Percentiles rank a stretch among this genome's conserved stretches.
phyloP scores from a whole-genome alignment of 139 green algal genomes.

The Tetradesmus lagerheimii region DNA sequence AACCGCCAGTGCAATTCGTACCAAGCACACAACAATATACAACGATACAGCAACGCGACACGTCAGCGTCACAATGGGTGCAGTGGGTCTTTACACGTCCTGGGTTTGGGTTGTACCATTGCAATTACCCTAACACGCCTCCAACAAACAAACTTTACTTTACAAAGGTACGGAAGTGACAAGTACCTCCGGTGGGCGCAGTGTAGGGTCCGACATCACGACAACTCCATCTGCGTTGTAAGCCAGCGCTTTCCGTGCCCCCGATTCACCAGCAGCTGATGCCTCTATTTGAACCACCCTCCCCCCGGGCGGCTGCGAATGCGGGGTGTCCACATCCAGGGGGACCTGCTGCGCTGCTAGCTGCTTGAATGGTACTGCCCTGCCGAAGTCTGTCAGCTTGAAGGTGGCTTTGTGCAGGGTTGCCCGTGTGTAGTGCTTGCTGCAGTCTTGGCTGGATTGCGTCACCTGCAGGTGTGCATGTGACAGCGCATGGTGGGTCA shows the following conservation, averaged over 20 bases:
- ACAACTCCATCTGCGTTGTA: conserved; percentile 28
- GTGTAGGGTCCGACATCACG: not conserved
- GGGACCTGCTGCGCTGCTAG: conserved; percentile 4
- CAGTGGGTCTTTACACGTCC: too few species aligned
- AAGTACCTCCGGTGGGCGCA: conserved; percentile 18
- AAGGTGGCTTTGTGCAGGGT: not conserved
- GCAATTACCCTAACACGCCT: too few species aligned
- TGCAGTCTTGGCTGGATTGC: not conserved
- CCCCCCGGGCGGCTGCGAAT: not conserved
- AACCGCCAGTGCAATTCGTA: too few species aligned
- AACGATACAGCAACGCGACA: too few species aligned
- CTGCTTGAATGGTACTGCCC: conserved; percentile 28
- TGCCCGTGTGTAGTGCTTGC: not conserved
- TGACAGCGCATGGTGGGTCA: too few species aligned
- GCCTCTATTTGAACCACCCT: not conserved
- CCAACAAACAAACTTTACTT: too few species aligned
- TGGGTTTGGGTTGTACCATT: too few species aligned
- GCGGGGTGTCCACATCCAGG: not conserved
- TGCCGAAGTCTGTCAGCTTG: conserved; percentile 32
- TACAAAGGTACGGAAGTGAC: not conserved
- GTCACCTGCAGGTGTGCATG: not conserved
- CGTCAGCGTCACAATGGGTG: too few species aligned
- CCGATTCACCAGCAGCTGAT: not conserved
- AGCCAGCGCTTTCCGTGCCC: not conserved
- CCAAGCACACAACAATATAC: too few species aligned